These are phyloP conservation scores for Sutorius australiensis DNA, from an alignment of 768 basidiomycete species.

Conservation along the genomic window DNA sequence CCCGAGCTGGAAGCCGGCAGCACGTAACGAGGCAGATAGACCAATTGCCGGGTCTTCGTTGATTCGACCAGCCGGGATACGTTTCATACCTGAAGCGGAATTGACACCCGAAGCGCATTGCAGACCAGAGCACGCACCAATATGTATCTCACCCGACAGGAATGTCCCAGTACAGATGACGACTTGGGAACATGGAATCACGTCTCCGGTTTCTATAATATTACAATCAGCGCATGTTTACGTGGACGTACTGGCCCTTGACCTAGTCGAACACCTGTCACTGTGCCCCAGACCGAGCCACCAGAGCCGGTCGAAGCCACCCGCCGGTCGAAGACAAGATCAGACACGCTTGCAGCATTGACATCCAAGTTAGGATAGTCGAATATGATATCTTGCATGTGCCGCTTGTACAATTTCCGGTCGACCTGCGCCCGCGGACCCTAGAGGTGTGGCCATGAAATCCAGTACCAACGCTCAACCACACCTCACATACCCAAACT, in stretches of 20 bases:
- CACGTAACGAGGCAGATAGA: conserved; percentile 68
- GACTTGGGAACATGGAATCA: conserved; percentile 73
- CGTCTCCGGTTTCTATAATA: conserved; percentile 62
- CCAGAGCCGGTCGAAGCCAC: conserved; percentile 21
- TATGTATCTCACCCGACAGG: conserved; percentile 86
- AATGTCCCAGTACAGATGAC: conserved; percentile 92
- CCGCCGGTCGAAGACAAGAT: conserved; percentile 63
- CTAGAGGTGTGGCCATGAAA: conserved; percentile 35
- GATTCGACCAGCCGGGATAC: conserved; percentile 75
- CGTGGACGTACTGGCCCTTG: conserved; percentile 1
- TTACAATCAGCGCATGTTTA: not conserved
- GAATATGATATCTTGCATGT: conserved; percentile 71
- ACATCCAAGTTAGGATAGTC: conserved; percentile 69
- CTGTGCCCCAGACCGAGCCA: conserved; percentile 44
- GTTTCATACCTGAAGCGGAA: conserved; percentile 50
- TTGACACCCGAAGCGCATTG: not conserved
- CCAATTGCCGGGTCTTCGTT: conserved; percentile 69
- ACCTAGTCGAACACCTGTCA: conserved; percentile 71
- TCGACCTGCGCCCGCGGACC: conserved; percentile 90
- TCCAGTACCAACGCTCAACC: too few relatives aligned
- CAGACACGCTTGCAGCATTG: conserved; percentile 71
- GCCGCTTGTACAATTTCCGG: conserved; percentile 72
- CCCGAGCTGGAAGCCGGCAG: conserved; percentile 78
- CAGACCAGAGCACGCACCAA: conserved; percentile 45
- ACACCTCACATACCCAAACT: conserved; percentile 66